Evolutionary conservation across 2,329 filamentous ascomycete species (phyloP).

Genomic region (Colletotrichum falcatum): DNA sequence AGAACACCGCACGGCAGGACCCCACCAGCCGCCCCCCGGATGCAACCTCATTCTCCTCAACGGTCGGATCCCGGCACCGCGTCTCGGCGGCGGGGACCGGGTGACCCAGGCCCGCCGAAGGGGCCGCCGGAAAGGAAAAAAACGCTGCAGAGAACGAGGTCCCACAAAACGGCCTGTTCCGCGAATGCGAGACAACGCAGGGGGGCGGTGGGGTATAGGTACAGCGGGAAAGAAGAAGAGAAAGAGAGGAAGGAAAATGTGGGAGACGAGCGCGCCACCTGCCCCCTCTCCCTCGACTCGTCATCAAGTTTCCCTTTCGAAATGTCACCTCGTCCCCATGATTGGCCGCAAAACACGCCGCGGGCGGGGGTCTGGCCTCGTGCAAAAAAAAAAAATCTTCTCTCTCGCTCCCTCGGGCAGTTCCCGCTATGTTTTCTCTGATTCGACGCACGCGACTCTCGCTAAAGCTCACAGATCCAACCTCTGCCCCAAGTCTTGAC

Average conservation of each 20-base stretch:
- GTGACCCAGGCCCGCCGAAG: background rate
- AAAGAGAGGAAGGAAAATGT: background rate
- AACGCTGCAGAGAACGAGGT: background rate
- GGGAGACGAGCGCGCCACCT: background rate
- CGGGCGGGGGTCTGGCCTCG: background rate
- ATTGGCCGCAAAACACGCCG: background rate
- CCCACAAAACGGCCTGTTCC: background rate
- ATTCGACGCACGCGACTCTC: background rate
- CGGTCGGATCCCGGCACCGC: background rate
- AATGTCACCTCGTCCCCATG: background rate
- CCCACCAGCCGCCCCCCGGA: background rate
- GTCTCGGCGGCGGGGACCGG: background rate
- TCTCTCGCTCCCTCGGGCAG: background rate
- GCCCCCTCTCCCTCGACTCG: background rate
- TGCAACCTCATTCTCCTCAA: background rate
- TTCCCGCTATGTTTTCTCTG: background rate
- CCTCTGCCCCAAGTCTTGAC: background rate
- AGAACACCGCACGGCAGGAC: background rate
- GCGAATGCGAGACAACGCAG: background rate
- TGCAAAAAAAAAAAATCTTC: too few species aligned
- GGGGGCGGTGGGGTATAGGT: background rate
- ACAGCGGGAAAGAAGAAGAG: background rate
- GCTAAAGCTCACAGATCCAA: background rate
- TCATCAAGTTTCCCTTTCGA: background rate
- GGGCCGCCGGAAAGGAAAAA: background rate